Conservation (phyloP, 1,139 yeast species). For the Lodderomyces theae region DNA sequence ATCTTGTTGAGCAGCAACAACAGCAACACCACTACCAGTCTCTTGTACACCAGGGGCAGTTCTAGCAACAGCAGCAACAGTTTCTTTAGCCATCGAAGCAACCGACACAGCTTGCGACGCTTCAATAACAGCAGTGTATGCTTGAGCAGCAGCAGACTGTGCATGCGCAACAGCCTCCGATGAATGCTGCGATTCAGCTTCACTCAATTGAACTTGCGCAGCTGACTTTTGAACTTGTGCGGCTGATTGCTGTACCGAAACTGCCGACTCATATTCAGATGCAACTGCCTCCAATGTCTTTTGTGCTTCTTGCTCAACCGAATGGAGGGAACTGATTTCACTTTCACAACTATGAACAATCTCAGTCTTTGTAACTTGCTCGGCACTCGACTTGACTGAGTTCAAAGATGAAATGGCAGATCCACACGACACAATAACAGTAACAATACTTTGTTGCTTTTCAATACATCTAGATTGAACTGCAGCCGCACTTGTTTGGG, state of each 20-base stretch:
- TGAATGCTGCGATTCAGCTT: constrained; percentile 10
- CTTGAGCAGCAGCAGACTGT: constrained; percentile 10
- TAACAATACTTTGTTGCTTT: constrained; percentile 9
- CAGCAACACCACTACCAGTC: too few relatives aligned
- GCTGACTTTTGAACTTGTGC: constrained; percentile 11
- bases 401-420: constrained; percentile 13
- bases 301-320: constrained; percentile 10
- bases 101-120: constrained; percentile 8
- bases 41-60: constrained; percentile 1
- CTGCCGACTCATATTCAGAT: constrained; percentile 7
- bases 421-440: constrained; percentile 14
- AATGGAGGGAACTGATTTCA: constrained; percentile 7
- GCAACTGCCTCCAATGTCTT: constrained; percentile 8
- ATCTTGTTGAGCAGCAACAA: constrained; percentile 1
- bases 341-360: constrained; percentile 10
- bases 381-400: constrained; percentile 12
- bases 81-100: constrained; percentile 4
- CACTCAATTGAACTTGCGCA: constrained; percentile 12
- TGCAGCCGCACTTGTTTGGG: constrained; percentile 9
- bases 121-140: constrained; percentile 10
- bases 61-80: constrained; percentile 5
- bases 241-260: constrained; percentile 8
- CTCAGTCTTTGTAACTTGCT: constrained; percentile 9
- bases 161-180: constrained; percentile 9
- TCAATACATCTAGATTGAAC: constrained; percentile 10